Evolutionary conservation across 306 rosid genomes (phyloP), one percentile per base, ranked within the genome.

Genomic region (Trichosanthes truncata): DNA sequence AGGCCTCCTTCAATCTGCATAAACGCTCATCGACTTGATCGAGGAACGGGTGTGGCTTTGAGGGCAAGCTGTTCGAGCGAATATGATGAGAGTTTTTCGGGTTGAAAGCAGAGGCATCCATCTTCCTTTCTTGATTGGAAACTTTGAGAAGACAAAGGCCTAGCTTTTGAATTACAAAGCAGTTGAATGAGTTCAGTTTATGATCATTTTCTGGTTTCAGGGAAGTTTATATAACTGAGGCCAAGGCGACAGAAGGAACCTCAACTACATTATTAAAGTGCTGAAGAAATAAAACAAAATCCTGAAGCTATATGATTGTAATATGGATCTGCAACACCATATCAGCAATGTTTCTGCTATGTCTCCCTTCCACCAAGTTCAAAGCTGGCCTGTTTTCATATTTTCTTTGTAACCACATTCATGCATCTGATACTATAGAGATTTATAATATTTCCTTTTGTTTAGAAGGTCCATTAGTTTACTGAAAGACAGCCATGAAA

Each of bases 41-140:
- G 57, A 80, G 1, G 6, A 85, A 23, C 1, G 86, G 88, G 26
- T 82, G 88, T 45, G 59, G 80, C 84, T 73, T 61, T 0, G 88
- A 76, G 29, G 88, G 88, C 55, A 82, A 71, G 60, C 86, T 85
- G 80, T 80, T 80, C 0, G 84, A 85, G 4, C 81, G 86, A 78
- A 52, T 46, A 36, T 85, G 79, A 78, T 15, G 73, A 43, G 73
- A 46, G 36, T 45, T 18, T 56, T 33, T 78, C 4, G 68, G 25
- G 52, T 78, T 78, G 45, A 63, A 7, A 78, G 73, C 45, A 78
- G 81, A 74, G 38, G 48, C 15, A 59, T 48, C 81, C 82, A 80
- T 79, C 78, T 83, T 71, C 9, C 9, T 82, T 67, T 14, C 38
- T 53, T 36, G 73, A 29, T 31, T 36, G 57, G 57, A 8, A 63